phyloP scores from a whole-genome alignment of 495 filamentous ascomycete species.

The Immersiella caudata region DNA sequence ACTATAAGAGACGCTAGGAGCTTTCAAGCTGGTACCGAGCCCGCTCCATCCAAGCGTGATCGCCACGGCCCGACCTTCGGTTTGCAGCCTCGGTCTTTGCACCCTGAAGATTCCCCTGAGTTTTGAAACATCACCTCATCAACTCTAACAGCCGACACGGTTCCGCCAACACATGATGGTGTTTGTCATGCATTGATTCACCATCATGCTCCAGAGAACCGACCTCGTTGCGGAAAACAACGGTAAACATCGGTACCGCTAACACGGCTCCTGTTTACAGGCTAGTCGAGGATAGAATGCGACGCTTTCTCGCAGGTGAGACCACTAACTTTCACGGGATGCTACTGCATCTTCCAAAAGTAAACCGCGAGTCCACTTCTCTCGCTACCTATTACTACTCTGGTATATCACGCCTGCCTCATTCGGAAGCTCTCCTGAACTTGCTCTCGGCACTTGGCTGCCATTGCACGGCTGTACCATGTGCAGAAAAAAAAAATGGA shows the following conservation, averaged over 20 bases:
- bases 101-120: background rate
- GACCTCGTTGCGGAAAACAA: background rate
- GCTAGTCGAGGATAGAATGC: background rate
- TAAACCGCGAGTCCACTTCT: background rate
- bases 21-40: constrained; percentile 13
- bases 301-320: background rate
- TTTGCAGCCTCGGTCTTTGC: constrained; percentile 3
- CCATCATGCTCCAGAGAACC: background rate
- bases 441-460: background rate
- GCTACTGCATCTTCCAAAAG: background rate
- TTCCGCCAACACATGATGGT: background rate
- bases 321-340: too few species aligned
- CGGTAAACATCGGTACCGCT: constrained; percentile 16
- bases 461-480: background rate
- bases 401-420: background rate
- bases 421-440: background rate
- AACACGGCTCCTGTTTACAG: background rate
- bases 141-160: background rate
- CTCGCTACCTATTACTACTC: background rate
- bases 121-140: constrained; percentile 13
- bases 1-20: background rate
- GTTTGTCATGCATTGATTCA: background rate
- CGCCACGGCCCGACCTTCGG: constrained; percentile 14
- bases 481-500: too few species aligned
- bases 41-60: constrained; percentile 6